These are phyloP conservation scores for Tricholoma flavovirens DNA, from an alignment of 768 basidiomycete genomes.

Conservation along the genomic window DNA sequence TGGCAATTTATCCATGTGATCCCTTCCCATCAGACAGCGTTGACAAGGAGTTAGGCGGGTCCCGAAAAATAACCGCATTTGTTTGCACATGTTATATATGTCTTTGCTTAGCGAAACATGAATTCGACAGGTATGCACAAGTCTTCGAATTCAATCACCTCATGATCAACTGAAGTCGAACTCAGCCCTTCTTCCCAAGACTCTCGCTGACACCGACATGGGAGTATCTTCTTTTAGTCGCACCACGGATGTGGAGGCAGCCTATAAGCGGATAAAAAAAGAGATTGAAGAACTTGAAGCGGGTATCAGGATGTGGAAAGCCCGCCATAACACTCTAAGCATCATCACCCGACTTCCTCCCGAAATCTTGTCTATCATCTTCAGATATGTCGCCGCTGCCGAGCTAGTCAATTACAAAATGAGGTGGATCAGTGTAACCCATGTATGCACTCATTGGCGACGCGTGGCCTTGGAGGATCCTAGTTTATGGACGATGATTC, in stretches of 20 bases:
- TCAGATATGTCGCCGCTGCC: slow-evolving; percentile 10
- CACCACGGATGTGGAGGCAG: slow-evolving; percentile 5
- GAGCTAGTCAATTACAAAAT: not conserved
- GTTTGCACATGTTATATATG: too few species aligned
- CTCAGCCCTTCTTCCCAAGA: not conserved
- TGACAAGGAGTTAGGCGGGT: too few species aligned
- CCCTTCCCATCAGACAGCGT: too few species aligned
- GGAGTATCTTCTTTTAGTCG: not conserved
- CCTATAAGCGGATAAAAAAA: not conserved
- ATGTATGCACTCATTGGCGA: not conserved
- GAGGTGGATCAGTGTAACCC: not conserved
- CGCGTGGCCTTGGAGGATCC: not conserved
- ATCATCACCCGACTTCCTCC: not conserved
- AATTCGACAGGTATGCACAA: not conserved
- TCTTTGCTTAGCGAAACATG: too few species aligned
- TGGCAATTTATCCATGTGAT: too few species aligned
- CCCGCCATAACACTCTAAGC: not conserved
- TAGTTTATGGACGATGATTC: not conserved
- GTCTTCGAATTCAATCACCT: not conserved
- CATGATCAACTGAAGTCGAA: not conserved
- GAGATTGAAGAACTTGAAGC: not conserved
- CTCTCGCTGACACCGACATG: not conserved
- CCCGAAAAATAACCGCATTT: too few species aligned
- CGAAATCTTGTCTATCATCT: slow-evolving; percentile 4
- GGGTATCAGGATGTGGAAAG: not conserved